These are phyloP conservation scores for Mycena maculata DNA, from an alignment of 768 basidiomycete species.

Conservation along the genomic window DNA sequence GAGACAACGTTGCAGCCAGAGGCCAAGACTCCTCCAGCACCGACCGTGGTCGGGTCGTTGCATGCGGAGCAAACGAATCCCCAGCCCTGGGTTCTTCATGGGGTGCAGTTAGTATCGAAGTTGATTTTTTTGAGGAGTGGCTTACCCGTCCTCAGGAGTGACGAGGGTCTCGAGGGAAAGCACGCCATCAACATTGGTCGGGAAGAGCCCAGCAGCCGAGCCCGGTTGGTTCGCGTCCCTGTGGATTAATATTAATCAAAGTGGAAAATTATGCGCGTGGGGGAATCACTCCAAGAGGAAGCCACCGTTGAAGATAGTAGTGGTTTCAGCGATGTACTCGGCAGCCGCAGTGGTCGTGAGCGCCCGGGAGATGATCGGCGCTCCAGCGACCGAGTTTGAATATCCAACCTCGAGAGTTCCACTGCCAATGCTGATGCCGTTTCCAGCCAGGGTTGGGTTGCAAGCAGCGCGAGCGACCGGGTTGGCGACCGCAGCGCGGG, in stretches of 20 bases:
- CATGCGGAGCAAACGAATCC: slow-evolving; percentile 27
- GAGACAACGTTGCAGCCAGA: slow-evolving; percentile 15
- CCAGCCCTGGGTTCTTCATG: slow-evolving; percentile 24
- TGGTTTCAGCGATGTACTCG: slow-evolving; percentile 13
- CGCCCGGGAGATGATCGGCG: slow-evolving; percentile 17
- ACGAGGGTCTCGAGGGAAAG: slow-evolving; percentile 24
- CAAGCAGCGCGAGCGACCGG: slow-evolving; percentile 27
- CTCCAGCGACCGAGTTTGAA: slow-evolving; percentile 18
- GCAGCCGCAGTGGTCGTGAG: background rate
- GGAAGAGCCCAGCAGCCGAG: slow-evolving; percentile 10
- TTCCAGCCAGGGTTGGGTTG: slow-evolving; percentile 18
- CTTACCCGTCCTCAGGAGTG: slow-evolving; percentile 27
- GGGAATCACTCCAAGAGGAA: slow-evolving; percentile 15
- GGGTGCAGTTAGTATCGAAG: background rate
- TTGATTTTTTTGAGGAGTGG: background rate
- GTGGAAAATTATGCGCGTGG: background rate
- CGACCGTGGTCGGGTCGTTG: slow-evolving; percentile 10
- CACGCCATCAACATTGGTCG: slow-evolving; percentile 11
- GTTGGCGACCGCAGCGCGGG: slow-evolving; percentile 1
- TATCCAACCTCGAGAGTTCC: slow-evolving; percentile 25
- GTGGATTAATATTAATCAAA: background rate
- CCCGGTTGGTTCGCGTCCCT: slow-evolving; percentile 18
- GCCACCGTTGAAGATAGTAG: slow-evolving; percentile 18
- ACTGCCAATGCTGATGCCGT: slow-evolving; percentile 23
- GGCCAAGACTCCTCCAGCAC: slow-evolving; percentile 1